phyloP scores from a whole-genome alignment of 441 rosid species.

The Euphorbia schlechtendalii region DNA sequence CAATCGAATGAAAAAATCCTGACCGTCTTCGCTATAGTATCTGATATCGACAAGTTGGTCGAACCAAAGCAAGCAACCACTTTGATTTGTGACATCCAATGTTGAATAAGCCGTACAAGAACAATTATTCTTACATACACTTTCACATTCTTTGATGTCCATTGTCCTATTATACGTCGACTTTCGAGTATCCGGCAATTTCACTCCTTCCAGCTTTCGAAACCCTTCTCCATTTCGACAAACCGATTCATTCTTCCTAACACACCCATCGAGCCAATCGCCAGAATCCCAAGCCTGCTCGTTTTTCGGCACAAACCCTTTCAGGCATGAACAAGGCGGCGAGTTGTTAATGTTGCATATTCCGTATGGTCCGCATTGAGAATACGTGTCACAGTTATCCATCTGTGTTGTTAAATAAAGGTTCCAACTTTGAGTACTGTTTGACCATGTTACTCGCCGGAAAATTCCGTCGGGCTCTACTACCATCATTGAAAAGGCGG shows the following conservation, averaged over 20 bases:
- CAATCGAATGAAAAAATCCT: constrained; percentile 49
- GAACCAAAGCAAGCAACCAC: constrained; percentile 70
- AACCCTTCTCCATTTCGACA: constrained; percentile 30
- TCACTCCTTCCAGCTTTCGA: constrained; percentile 35
- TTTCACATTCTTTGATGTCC: constrained; percentile 43
- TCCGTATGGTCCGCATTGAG: constrained; percentile 70
- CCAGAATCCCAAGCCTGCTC: constrained; percentile 41
- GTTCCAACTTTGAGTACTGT: constrained; percentile 35
- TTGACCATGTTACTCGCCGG: constrained; percentile 41
- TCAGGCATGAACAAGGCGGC: constrained; percentile 49
- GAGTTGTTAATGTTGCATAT: constrained; percentile 37
- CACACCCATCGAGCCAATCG: constrained; percentile 70
- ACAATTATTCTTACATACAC: constrained; percentile 43
- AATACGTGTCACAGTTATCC: constrained; percentile 37
- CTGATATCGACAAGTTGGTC: constrained; percentile 47
- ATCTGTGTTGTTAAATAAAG: constrained; percentile 31
- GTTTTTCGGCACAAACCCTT: constrained; percentile 46
- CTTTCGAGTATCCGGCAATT: constrained; percentile 47
- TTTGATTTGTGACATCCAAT: constrained; percentile 33
- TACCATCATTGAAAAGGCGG: constrained; percentile 28
- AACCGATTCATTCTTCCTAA: constrained; percentile 32
- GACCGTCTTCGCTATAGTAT: constrained; percentile 40
- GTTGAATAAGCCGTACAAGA: constrained; percentile 62
- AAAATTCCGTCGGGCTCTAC: constrained; percentile 24
- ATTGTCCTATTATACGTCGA: constrained; percentile 20